Evolutionary conservation across 495 filamentous ascomycete genomes (phyloP), one percentile per base, ranked within the genome.

Genomic region (Choiromyces venosus): DNA sequence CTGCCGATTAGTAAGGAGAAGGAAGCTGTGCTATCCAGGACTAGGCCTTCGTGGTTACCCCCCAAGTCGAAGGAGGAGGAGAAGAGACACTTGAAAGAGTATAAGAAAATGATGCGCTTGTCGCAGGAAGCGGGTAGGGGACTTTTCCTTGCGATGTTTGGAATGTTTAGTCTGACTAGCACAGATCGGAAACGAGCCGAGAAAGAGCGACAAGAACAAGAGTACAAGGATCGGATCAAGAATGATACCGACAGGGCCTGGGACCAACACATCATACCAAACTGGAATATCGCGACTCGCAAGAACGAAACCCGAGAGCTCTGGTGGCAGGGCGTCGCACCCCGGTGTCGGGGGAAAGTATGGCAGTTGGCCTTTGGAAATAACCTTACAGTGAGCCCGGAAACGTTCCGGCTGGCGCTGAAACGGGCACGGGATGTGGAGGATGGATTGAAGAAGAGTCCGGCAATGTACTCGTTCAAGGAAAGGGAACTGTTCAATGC

Each of bases 1-100:
- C 83, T 99, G 71, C 96, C 94, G 2, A 90, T 96, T 44, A 97
- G 94, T 78, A 96, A 93, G 83, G 95, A 99, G 85, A 99, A 99
- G 83, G 93, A 97, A 77, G 93, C 91, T 56, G 91, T 97, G 8
- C 84, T 99, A 29, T 93, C 92, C 33, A 87, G 96, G 61, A 99
- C 95, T 18, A 88, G 95, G 37, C 95, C 95, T 0, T 94, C 91
- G 52, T 99, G 95, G 95, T 85, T 99, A 21, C 95, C 95, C 9
- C 95, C 95, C 0, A 98, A 99, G 83, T 89, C 92, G 73, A 93
- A 92, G 37, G 92, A 91, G 67, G 95, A 99, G 82, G 95, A 99
- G 83, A 94, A 88, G 82, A 90, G 89, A 71, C 95, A 99, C 80
- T 76, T 99, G 70, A 94, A 87, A 79, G 92, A 98, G 82, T 99